Base-by-base conservation (phyloP, 345 rosid species). In the Turnera subulata region DNA sequence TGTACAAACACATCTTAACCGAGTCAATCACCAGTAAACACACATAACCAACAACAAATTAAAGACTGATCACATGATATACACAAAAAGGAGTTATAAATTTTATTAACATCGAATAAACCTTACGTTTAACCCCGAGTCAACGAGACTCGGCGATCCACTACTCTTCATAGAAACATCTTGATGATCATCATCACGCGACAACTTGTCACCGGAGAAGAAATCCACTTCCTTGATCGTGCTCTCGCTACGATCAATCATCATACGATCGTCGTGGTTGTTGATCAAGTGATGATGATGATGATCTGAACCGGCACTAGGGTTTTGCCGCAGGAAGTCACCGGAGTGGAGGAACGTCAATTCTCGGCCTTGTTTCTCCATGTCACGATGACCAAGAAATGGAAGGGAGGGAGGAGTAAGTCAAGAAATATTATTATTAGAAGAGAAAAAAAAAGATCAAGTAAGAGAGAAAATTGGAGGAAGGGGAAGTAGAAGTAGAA, bases 151-250 rank as follows among this genome's bases (percentile, higher is more conserved):
- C 10, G 67, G 43, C 2, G 82, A 61, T 37, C 53, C 61, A 4
- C 0, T 25, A 7, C 1, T 19, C 55, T 70, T 72, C 26, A 46
- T 70, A 29, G 5, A 4, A 29, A 8, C 35, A 45, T 63, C 64
- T 55, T 63, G 77, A n/a, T n/a, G n/a, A 42, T 21, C 23, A 29
- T 7, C 35, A 39, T 35, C 14, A 6, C 18, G 16, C 6, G 2
- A 2, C 18, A n/a, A 46, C 29, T 47, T 67, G 29, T 61, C 71
- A 4, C 53, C 40, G 0, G 90, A 80, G 48, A 92, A 92, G 89
- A 92, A 92, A 77, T 92, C 96, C 55, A 86, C 66, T 76, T 89
- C 95, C 74, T 78, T 74, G 66, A 85, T 82, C 22, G 64, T 63
- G 32, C 76, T 65, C 46, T 61, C 66, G 12, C 51, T 65, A 39